phyloP scores from a whole-genome alignment of 169 alveolate species.

The Plasmodium cynomolgi region DNA sequence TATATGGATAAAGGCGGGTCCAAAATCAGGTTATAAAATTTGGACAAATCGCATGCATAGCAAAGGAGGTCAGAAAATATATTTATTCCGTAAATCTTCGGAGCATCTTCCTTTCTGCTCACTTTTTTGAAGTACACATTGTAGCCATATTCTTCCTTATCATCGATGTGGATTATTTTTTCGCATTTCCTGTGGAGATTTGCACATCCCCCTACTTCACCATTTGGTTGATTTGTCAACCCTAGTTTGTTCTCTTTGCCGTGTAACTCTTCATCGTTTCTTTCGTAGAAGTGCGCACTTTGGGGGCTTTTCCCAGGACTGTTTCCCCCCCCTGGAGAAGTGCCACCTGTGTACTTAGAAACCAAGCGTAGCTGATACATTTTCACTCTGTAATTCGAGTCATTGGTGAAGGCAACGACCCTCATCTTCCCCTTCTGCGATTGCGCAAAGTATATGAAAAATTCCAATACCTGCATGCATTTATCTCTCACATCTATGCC shows the following conservation, averaged over 20 bases:
- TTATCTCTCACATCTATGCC: constrained; percentile 36
- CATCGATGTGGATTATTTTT: neutral
- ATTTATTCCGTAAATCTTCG: constrained; percentile 49
- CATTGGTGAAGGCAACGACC: constrained; percentile 29
- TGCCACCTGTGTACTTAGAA: constrained; percentile 4
- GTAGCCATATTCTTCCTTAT: constrained; percentile 48
- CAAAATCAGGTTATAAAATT: constrained; percentile 47
- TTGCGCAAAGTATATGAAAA: constrained; percentile 43
- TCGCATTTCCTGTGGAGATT: neutral
- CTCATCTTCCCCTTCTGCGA: neutral
- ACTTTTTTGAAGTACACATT: constrained; percentile 47
- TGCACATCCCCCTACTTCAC: neutral
- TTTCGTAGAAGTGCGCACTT: neutral
- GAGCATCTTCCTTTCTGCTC: constrained; percentile 11
- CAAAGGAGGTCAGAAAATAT: constrained; percentile 19
- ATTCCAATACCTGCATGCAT: neutral
- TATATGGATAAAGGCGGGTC: constrained; percentile 41
- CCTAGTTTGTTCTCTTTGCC: neutral
- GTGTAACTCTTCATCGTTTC: neutral
- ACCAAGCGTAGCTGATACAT: constrained; percentile 31
- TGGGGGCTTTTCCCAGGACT: neutral
- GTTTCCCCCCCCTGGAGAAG: neutral
- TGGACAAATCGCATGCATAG: constrained; percentile 54
- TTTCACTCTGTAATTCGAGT: constrained; percentile 11
- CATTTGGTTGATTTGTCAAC: neutral